Base-by-base conservation (phyloP, 2,329 filamentous ascomycete species). In the Fusarium chaquense region DNA sequence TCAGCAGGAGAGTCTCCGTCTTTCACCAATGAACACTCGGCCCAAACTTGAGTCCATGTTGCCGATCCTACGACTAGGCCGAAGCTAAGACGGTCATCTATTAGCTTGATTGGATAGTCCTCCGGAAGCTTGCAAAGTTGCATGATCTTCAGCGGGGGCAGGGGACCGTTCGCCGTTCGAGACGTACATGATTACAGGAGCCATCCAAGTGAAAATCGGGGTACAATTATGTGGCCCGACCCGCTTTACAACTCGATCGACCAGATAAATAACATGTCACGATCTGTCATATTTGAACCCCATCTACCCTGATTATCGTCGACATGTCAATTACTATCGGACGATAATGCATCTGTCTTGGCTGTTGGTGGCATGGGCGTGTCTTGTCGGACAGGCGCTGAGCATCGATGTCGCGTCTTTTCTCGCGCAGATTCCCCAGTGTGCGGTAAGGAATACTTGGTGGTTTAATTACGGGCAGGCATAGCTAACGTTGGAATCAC, bases 311-410 rank as follows among this genome's bases (percentile, higher is more conserved):
- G 13, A n/a, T 10, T 18, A 28, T 15, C 18, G 28, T 35, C 11
- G 15, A 6, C 5, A 41, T 52, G 49, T 11, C 7, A 30, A 52
- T 30, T 1, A 16, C 18, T 13, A 20, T 52, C 35, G 40, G 6
- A 33, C n/a, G 28, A 50, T 35, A 52, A 63, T 62, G 60, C 22
- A 56, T 63, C 7, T 56, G 35, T 28, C 53, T 41, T 33, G 38
- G 47, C 26, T 56, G 58, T 40, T 63, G 58, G 47, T 62, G 11
- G 24, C 58, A 20, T 62, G 35, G 58, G 49, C 58, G 1, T 63
- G 41, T 62, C 41, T 63, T 5, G 30, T 62, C 6, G n/a, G 47
- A 13, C 58, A 24, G 26, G 49, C 33, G 2, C 9, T 45, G 6
- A 20, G 57, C 3, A 11, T 47, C 5, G 41, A 62, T 36, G 47